Evolutionary conservation across 257 asterid genomes (phyloP).

Genomic region (Solanum chilense): DNA sequence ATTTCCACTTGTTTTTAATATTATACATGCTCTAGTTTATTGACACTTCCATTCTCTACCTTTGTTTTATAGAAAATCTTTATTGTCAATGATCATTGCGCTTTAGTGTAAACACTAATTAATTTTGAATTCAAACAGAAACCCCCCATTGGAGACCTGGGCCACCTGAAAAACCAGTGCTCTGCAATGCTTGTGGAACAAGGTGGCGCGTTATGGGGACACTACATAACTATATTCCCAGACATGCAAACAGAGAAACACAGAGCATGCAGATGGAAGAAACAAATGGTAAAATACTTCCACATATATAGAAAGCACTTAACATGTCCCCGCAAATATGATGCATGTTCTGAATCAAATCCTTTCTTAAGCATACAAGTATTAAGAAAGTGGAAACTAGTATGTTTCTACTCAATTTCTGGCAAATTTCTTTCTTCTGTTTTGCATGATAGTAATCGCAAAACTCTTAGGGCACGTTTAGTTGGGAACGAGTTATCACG

Average conservation of each 20-base stretch:
- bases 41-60: not conserved
- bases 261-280: not conserved
- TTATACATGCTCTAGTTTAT: not conserved
- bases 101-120: not conserved
- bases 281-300: not conserved
- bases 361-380: not conserved
- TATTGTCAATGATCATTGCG: not conserved
- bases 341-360: not conserved
- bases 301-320: not conserved
- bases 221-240: slow-evolving; percentile 5
- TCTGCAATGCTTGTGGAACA: slow-evolving; percentile 26
- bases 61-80: not conserved
- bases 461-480: not conserved
- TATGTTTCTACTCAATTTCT: not conserved
- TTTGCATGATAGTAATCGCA: not conserved
- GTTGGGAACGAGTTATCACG: not conserved
- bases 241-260: not conserved
- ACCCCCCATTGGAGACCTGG: slow-evolving; percentile 18
- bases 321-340: not conserved
- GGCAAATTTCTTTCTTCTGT: not conserved
- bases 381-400: not conserved
- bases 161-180: slow-evolving; percentile 19
- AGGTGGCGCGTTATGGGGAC: slow-evolving; percentile 13
- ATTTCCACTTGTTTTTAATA: not conserved
- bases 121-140: not conserved